Evolutionary conservation across 179 eudicot genomes (phyloP), one percentile per base, ranked within the genome.

Genomic region (Silene noctiflora): DNA sequence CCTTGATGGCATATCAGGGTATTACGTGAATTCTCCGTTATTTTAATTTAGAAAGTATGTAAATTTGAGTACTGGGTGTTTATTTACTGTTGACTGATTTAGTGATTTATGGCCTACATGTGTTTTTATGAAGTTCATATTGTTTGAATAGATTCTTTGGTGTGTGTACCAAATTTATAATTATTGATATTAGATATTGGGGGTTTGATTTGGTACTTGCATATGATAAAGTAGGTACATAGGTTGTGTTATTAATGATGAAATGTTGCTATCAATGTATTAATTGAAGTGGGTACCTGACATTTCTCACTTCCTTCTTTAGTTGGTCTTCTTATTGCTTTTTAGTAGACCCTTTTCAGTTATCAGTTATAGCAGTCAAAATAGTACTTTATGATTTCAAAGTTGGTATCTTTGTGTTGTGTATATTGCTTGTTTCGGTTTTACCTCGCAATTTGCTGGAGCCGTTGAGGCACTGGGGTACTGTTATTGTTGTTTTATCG

Each of bases 271-370:
- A 42, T 86, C 86, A 82, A 33, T 20, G 68, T 80, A 84, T 84
- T 83, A 71, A 83, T 81, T 86, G 85, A 86, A 85, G 88, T 77
- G 78, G 85, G 81, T 79, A 74, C 62, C 80, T 79, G 83, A 76
- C 69, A 77, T 78, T 77, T 33, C 55, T 65, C 76, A 31, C 70
- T 77, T 74, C 80, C 78, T 65, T 75, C 67, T 77, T 80, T 74
- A 67, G 78, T 29, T 75, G 17, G 59, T 78, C 78, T 70, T 78
- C 75, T 70, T 76, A 55, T 78, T 67, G 77, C 79, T 60, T 60
- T 56, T 77, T 65, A 70, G 71, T 83, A 72, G 81, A 66, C 48
- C 71, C 64, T 74, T 71, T 39, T 80, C 79, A 80, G 56, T 56
- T 71, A 60, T 80, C 79, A 80, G 55, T 55, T 71, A 51, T 75